phyloP scores from a whole-genome alignment of 768 basidiomycete genomes.

The Asterophora parasitica region DNA sequence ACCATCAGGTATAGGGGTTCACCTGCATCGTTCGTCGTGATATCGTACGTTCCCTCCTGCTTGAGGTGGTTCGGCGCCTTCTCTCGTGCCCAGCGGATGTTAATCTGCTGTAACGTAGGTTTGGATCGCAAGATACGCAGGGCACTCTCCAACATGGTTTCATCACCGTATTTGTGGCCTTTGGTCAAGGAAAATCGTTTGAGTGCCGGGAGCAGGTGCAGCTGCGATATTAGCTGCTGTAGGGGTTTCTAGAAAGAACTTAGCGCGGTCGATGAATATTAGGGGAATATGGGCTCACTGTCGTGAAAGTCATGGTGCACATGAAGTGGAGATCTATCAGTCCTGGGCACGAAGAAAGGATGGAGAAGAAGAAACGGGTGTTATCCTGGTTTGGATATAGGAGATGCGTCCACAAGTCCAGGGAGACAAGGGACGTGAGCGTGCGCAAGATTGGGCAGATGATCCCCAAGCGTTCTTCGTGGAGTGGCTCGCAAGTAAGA shows the following conservation, averaged over 20 bases:
- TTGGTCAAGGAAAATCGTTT: conserved; percentile 45
- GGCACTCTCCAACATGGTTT: conserved; percentile 40
- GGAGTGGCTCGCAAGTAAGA: conserved; percentile 46
- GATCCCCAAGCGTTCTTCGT: conserved; percentile 28
- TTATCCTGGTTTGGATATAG: conserved; percentile 29
- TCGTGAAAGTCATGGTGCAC: conserved; percentile 44
- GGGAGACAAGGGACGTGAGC: conserved; percentile 32
- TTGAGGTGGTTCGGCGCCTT: conserved; percentile 44
- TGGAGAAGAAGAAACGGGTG: conserved; percentile 27
- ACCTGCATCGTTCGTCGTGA: conserved; percentile 22
- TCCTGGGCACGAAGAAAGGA: conserved; percentile 32
- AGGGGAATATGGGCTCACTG: conserved; percentile 22
- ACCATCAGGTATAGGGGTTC: conserved; percentile 23
- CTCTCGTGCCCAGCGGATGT: conserved; percentile 45
- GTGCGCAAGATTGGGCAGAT: conserved; percentile 31
- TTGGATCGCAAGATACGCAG: conserved; percentile 30
- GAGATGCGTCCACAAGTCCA: conserved; percentile 48
- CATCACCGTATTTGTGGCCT: conserved; percentile 42
- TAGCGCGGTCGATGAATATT: background rate
- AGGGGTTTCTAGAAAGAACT: conserved; percentile 32
- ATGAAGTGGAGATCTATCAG: conserved; percentile 47
- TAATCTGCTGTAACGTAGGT: conserved; percentile 35
- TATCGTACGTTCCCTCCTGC: conserved; percentile 41
- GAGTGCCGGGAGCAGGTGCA: conserved; percentile 35
- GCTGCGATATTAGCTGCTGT: conserved; percentile 33